Evolutionary conservation across 140 eudicot species (phyloP).

Genomic region (Cichorium intybus): DNA sequence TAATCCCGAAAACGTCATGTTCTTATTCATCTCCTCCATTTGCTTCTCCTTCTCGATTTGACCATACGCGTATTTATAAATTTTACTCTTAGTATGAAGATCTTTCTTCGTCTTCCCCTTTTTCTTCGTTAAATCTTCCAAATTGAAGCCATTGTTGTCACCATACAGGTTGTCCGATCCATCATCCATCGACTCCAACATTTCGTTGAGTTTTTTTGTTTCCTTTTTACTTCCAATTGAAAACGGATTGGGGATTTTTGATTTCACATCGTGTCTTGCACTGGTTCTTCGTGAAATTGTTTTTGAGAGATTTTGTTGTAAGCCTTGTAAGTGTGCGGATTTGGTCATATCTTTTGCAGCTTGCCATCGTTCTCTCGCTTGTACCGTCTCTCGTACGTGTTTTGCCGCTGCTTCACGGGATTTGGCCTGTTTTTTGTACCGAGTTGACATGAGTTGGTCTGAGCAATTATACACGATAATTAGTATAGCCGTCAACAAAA

Average conservation of each 20-base stretch:
- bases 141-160: conserved; percentile 8
- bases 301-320: conserved; percentile 53
- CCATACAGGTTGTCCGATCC: conserved; percentile 40
- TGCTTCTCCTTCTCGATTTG: conserved; percentile 90
- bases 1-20: conserved; percentile 75
- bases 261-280: conserved; percentile 11
- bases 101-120: conserved; percentile 49
- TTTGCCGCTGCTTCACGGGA: conserved; percentile 78
- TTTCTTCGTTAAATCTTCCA: conserved; percentile 51
- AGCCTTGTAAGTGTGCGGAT: conserved; percentile 38
- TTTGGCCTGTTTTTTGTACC: conserved; percentile 58
- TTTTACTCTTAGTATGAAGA: conserved; percentile 63
- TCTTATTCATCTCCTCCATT: conserved; percentile 56
- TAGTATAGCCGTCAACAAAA: conserved; percentile 51
- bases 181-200: conserved; percentile 52
- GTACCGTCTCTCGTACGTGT: conserved; percentile 71
- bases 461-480: conserved; percentile 72
- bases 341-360: conserved; percentile 62
- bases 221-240: conserved; percentile 43
- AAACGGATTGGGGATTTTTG: conserved; percentile 28
- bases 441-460: conserved; percentile 71
- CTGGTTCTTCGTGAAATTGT: conserved; percentile 56
- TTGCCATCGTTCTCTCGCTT: conserved; percentile 75
- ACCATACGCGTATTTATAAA: conserved; percentile 82
- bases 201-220: conserved; percentile 48